phyloP scores from a whole-genome alignment of 495 filamentous ascomycete species.

The Venustampulla echinocandica region DNA sequence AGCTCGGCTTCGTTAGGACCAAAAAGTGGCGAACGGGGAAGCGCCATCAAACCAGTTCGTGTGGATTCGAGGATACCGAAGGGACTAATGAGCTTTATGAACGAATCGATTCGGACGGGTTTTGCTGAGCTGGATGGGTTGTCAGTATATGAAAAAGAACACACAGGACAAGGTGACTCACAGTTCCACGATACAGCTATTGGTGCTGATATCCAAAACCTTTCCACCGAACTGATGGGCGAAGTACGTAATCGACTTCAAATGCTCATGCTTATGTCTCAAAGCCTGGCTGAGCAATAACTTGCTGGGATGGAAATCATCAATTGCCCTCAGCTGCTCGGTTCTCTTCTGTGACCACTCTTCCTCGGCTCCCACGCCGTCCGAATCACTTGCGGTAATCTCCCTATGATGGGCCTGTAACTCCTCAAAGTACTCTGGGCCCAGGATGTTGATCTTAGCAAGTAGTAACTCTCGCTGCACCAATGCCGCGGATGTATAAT shows the following conservation, averaged over 20 bases:
- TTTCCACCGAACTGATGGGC: conserved; percentile 97
- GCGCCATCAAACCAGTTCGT: conserved; percentile 89
- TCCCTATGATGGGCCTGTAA: conserved; percentile 85
- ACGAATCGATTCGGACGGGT: conserved; percentile 87
- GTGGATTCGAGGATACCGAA: conserved; percentile 96
- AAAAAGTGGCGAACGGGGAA: conserved; percentile 84
- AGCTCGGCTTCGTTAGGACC: conserved; percentile 56
- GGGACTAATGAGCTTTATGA: conserved; percentile 90
- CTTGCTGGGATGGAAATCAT: conserved; percentile 79
- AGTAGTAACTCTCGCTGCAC: conserved; percentile 92
- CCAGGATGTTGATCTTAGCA: conserved; percentile 93
- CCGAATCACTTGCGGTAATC: conserved; percentile 38
- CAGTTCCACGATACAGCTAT: conserved; percentile 97
- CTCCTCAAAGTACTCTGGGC: conserved; percentile 96
- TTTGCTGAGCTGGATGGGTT: conserved; percentile 65
- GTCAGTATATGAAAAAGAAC: conserved; percentile 1
- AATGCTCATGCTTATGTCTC: conserved; percentile 92
- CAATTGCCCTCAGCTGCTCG: conserved; percentile 20
- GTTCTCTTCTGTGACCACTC: conserved; percentile 15
- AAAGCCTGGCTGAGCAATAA: conserved; percentile 80
- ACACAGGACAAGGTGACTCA: conserved; percentile 39
- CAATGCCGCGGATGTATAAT: conserved; percentile 88
- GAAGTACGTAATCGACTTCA: conserved; percentile 88
- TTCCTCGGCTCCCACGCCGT: conserved; percentile 27
- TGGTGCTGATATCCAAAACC: conserved; percentile 93